phyloP scores from a whole-genome alignment of 129 eudicot species.

The Ambrosia trifida region DNA sequence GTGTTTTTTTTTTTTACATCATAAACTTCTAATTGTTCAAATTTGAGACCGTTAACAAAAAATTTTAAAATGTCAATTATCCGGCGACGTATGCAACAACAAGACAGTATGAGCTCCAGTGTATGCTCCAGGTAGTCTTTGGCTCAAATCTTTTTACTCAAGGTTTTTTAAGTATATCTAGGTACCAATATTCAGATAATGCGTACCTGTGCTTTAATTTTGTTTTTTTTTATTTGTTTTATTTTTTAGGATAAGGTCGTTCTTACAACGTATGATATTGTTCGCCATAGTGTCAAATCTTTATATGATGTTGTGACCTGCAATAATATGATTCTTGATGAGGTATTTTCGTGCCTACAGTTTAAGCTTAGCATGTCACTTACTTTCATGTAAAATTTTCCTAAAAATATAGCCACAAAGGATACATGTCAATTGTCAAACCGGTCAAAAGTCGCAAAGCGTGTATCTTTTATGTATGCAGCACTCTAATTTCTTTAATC shows the following conservation, averaged over 20 bases:
- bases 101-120: conserved; percentile 90
- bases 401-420: too few relatives aligned
- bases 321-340: conserved; percentile 96
- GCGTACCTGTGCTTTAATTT: conserved; percentile 2
- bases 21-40: background rate
- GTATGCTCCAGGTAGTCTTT: conserved; percentile 72
- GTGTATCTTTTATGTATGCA: background rate
- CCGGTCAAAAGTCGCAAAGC: background rate
- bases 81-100: conserved; percentile 65
- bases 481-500: background rate
- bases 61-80: conserved; percentile 42
- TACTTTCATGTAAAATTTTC: background rate
- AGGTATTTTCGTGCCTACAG: conserved; percentile 44
- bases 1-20: background rate
- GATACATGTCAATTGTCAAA: background rate
- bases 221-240: conserved; percentile 9
- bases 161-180: background rate
- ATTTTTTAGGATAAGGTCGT: conserved; percentile 69
- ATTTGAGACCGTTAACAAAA: background rate
- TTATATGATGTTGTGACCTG: conserved; percentile 59
- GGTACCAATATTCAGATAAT: background rate
- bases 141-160: background rate
- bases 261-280: conserved; percentile 94
- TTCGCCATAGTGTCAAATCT: conserved; percentile 71
- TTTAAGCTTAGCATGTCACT: conserved; percentile 6